These are phyloP conservation scores for Mycena galopus DNA, from an alignment of 768 basidiomycete genomes.

Conservation along the genomic window DNA sequence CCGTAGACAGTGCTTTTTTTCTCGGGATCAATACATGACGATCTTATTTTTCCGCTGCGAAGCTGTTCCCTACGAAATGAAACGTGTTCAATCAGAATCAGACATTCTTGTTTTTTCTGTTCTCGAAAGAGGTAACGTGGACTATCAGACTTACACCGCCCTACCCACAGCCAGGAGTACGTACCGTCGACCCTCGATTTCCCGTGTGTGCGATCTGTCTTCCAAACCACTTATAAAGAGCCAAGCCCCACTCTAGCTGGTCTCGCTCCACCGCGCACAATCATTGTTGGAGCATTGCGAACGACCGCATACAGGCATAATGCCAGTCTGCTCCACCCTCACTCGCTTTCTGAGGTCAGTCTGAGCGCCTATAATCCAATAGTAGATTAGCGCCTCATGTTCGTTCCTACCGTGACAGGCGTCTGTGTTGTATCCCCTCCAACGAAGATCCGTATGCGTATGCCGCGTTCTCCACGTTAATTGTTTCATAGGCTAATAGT, in stretches of 20 bases:
- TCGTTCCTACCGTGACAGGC: neutral
- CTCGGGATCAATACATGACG: too few relatives aligned
- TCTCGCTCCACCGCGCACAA: neutral
- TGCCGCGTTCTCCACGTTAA: neutral
- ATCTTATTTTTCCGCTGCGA: neutral
- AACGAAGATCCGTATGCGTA: conserved; percentile 16
- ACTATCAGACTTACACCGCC: neutral
- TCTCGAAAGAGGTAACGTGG: neutral
- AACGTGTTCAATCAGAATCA: neutral
- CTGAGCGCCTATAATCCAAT: neutral
- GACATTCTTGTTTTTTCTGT: neutral
- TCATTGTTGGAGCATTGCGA: neutral
- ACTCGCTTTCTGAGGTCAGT: neutral
- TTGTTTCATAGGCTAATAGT: neutral
- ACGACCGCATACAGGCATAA: neutral
- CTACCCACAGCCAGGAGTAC: conserved; percentile 7
- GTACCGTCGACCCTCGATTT: neutral
- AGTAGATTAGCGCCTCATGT: neutral
- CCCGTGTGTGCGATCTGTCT: neutral
- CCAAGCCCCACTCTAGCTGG: neutral
- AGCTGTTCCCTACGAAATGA: neutral
- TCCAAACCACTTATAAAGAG: neutral
- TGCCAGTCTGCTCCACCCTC: neutral
- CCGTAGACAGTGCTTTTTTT: too few relatives aligned
- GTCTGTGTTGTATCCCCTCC: neutral